phyloP scores from a whole-genome alignment of 2,329 filamentous ascomycete genomes.

The Xylaria sp. region DNA sequence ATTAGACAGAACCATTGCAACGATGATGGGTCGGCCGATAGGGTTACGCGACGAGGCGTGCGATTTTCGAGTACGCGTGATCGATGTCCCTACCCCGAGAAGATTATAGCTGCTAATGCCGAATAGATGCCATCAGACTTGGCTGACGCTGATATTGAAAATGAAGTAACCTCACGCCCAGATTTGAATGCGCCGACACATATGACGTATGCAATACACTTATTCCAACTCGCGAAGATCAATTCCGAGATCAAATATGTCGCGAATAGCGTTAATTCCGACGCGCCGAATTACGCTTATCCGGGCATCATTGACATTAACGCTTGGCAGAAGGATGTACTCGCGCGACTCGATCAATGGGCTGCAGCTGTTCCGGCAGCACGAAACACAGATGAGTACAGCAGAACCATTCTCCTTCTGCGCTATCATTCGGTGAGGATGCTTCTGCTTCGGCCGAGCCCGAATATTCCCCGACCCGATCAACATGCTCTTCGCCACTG shows the following conservation, averaged over 20 bases:
- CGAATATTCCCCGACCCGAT: constrained; percentile 61
- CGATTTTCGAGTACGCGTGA: constrained; percentile 56
- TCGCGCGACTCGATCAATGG: constrained; percentile 49
- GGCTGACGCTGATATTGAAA: constrained; percentile 39
- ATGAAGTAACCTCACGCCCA: background rate
- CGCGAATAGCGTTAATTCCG: constrained; percentile 62
- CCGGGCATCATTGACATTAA: constrained; percentile 53
- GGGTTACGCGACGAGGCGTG: constrained; percentile 66
- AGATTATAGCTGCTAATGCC: constrained; percentile 3
- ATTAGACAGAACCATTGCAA: constrained; percentile 63
- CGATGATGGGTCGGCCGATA: constrained; percentile 67
- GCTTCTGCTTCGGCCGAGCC: constrained; percentile 62
- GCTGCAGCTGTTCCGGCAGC: constrained; percentile 26
- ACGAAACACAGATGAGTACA: constrained; percentile 44
- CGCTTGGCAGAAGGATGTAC: constrained; percentile 59
- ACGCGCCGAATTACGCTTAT: constrained; percentile 59
- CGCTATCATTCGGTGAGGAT: constrained; percentile 62
- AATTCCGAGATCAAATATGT: constrained; percentile 70
- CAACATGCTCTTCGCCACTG: constrained; percentile 55
- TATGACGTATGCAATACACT: constrained; percentile 59
- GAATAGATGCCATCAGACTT: constrained; percentile 35
- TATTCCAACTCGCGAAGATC: constrained; percentile 59
- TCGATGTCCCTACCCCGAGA: background rate
- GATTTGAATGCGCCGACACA: constrained; percentile 23
- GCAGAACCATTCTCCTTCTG: constrained; percentile 54